These are phyloP conservation scores for Fonsecaea monophora DNA, from an alignment of 2,329 filamentous ascomycete species.

Conservation along the genomic window DNA sequence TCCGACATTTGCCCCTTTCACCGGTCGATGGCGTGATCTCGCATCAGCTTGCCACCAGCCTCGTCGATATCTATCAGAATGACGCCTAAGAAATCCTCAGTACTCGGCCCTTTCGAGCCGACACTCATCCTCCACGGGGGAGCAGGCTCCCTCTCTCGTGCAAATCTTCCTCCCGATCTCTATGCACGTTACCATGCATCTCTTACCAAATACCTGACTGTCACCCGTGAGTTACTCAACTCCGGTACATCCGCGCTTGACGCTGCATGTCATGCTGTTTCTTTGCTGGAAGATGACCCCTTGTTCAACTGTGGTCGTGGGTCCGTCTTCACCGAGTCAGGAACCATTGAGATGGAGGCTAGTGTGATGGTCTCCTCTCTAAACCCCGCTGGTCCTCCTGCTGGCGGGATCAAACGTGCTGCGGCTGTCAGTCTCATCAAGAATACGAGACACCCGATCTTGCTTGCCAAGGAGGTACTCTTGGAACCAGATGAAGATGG, in stretches of 20 bases:
- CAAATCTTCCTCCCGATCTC: conserved; percentile 63
- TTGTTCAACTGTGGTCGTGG: conserved; percentile 86
- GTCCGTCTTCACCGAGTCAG: conserved; percentile 83
- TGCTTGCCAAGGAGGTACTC: conserved; percentile 74
- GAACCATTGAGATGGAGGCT: conserved; percentile 84
- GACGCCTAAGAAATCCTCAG: conserved; percentile 17
- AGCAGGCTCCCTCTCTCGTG: conserved; percentile 71
- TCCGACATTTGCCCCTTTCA: conserved; percentile 1
- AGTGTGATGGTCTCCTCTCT: conserved; percentile 78
- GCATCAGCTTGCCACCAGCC: conserved; percentile 13
- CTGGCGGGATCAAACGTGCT: conserved; percentile 68
- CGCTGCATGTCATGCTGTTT: conserved; percentile 76
- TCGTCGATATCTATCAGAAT: conserved; percentile 5
- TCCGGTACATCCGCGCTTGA: conserved; percentile 66
- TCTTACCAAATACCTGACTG: conserved; percentile 66
- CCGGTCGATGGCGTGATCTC: conserved; percentile 28
- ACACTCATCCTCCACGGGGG: conserved; percentile 75
- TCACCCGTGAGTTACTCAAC: conserved; percentile 51
- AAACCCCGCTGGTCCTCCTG: conserved; percentile 28
- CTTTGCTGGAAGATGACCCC: conserved; percentile 76
- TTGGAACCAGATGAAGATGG: conserved; percentile 67
- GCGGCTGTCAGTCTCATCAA: conserved; percentile 77
- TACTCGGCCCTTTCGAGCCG: conserved; percentile 52
- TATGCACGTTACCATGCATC: conserved; percentile 66
- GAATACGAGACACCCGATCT: conserved; percentile 79